A percentile compares a stretch with the other conserved stretches of the same genome.
phyloP scores from a whole-genome alignment of 2,329 filamentous ascomycete species.

The Samsoniella hepiali region DNA sequence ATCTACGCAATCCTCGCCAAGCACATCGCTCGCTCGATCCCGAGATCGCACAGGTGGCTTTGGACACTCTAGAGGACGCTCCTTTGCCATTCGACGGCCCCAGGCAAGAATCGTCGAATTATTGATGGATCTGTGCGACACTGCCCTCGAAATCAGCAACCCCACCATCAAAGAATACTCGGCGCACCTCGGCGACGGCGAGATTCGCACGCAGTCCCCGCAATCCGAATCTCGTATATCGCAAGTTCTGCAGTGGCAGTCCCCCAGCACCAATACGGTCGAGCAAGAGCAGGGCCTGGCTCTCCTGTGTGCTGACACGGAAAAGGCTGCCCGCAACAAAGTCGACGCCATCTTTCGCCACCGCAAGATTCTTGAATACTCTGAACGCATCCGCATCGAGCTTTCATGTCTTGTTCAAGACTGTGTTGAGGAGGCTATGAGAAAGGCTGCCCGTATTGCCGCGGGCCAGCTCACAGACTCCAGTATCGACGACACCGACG shows the following conservation, averaged over 20 bases:
- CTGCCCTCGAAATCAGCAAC: conserved; percentile 88
- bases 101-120: conserved; percentile 92
- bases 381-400: conserved; percentile 90
- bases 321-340: conserved; percentile 78
- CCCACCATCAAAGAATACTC: conserved; percentile 86
- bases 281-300: conserved; percentile 92
- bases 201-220: conserved; percentile 89
- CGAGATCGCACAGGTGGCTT: conserved; percentile 72
- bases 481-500: conserved; percentile 50
- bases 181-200: conserved; percentile 55
- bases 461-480: conserved; percentile 82
- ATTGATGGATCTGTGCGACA: conserved; percentile 92
- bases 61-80: conserved; percentile 76
- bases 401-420: conserved; percentile 91
- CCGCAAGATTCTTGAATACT: conserved; percentile 89
- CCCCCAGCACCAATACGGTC: conserved; percentile 82
- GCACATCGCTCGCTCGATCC: conserved; percentile 67
- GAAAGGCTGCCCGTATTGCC: conserved; percentile 84
- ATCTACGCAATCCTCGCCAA: conserved; percentile 68
- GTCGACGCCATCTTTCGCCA: conserved; percentile 91
- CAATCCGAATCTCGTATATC: conserved; percentile 93
- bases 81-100: conserved; percentile 87
- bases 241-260: conserved; percentile 95
- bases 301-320: conserved; percentile 84
- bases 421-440: conserved; percentile 88